Base-by-base conservation (phyloP, 805 yeast species). In the Pichia californica region DNA sequence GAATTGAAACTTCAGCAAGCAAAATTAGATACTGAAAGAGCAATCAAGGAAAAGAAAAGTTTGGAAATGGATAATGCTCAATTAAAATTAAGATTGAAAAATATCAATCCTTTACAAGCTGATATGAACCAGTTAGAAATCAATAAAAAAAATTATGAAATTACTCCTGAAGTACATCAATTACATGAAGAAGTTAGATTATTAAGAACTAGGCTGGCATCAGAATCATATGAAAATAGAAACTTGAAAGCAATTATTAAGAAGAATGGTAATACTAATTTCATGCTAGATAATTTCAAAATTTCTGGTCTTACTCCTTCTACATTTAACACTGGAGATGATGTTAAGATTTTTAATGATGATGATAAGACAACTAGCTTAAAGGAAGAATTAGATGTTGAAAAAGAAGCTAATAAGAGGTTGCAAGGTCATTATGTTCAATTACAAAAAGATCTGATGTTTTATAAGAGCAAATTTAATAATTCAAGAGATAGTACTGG, bases 151-250 rank as follows among this genome's bases (percentile, higher is more conserved):
- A 40, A 32, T 7, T 18, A 38, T 18, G 21, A 18, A n/a, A 19
- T 35, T 7, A 45, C 44, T 2, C 36, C 47, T 5, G 59, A 52
- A 28, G 25, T 41, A 31, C 42, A 41, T 26, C 38, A 45, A 46
- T 57, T 81, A 35, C 63, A 68, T 20, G 78, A 82, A 36, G 87
- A 82, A 46, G 54, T 81, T 40, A 70, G 72, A 27, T 63, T 82
- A 52, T 60, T 84, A 13, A 83, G 81, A 50, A 74, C 81, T 2
- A 70, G 85, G 52, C 57, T 79, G n/a, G 81, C 83, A 2, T 70
- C 81, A n/a, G 81, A 79, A 39, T 69, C 80, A 7, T 75, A 76
- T 48, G 83, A 78, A 43, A 75, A 71, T 46, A 78, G 74, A 53
- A 74, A 64, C 40, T 55, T 69, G 48, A 68, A 62, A 36, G 70